phyloP scores from a whole-genome alignment of 805 yeast genomes.

The Blastobotrys mokoenaii region DNA sequence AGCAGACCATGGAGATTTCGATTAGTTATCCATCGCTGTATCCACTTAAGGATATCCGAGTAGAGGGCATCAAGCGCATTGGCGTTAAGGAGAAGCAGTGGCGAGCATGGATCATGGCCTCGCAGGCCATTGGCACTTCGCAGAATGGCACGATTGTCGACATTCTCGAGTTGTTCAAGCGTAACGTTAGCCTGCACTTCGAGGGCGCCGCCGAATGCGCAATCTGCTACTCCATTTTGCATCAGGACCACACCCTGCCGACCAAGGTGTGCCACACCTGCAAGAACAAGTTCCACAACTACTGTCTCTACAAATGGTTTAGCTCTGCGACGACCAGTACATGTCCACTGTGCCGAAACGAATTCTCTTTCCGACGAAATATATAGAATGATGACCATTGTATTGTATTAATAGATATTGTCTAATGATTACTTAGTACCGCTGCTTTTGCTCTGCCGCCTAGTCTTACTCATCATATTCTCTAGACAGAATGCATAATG shows the following conservation, averaged over 20 bases:
- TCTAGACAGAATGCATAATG: no score
- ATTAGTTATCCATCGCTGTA: constrained; percentile 65
- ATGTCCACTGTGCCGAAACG: constrained; percentile 86
- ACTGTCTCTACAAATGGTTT: constrained; percentile 95
- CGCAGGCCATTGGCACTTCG: constrained; percentile 70
- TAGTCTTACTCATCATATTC: no score
- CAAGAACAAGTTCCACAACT: constrained; percentile 89
- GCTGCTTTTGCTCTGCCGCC: no score
- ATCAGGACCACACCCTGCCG: constrained; percentile 86
- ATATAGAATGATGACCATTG: no score
- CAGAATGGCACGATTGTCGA: constrained; percentile 45
- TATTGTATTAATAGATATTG: no score
- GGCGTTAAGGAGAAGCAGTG: constrained; percentile 90
- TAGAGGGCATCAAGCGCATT: constrained; percentile 68
- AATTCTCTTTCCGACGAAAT: constrained; percentile 30
- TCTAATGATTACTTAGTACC: no score
- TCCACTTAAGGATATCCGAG: constrained; percentile 69
- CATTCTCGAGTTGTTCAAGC: constrained; percentile 58
- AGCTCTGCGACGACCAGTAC: constrained; percentile 86
- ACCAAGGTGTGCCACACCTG: constrained; percentile 84
- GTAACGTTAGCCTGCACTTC: constrained; percentile 75
- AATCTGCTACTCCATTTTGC: constrained; percentile 86
- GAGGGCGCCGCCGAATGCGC: constrained; percentile 97
- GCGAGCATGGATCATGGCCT: constrained; percentile 91
- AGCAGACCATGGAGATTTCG: constrained; percentile 73